Base-by-base conservation (phyloP, 257 asterid genomes). In the Lavandula angustifolia region DNA sequence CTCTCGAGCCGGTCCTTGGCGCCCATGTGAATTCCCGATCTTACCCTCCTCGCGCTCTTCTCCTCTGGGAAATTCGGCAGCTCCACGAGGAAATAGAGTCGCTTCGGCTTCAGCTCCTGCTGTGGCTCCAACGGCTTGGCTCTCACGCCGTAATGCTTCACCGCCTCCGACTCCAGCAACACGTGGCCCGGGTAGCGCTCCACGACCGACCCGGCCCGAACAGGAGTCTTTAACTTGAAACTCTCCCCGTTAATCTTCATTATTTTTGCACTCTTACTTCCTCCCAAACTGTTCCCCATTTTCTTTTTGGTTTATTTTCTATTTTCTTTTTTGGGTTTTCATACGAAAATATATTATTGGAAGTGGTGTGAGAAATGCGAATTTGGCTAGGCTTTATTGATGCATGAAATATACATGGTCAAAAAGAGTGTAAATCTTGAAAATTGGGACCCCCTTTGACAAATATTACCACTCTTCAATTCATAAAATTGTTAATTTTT, bases 1-100 rank as follows among this genome's bases (percentile, higher is more conserved):
- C 87, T 84, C 79, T 92, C 98, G 27, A 92, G 97, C 58, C 97
- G 77, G 55, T 92, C 98, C 75, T 92, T 89, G 2, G 98, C 97
- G 76, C 83, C 79, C 98, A 92, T 92, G 4, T 92, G 95, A 72
- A 92, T 89, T 50, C 89, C 97, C 31, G 98, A 92, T 3, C 96
- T 71, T 4, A 89, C 96, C 55, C 96, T 80, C 74, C 97, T 52
- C 3, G 95, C 70, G 9, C 18, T 53, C 32, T 51, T 79, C 38
- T 82, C 84, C 11, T 83, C 79, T 0, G 88, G 87, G 18, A 79
- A 65, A 37, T 83, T 85, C 0, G 96, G 96, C 64, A 92, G 58
- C 65, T 89, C 92, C 1, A 91, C 94, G 0, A 91, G 82, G 62
- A 91, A 91, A 54, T 91, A 91, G 49, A 91, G 91, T 69, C 87